Evolutionary conservation across 768 basidiomycete species (phyloP).

Genomic region (Postia placenta): DNA sequence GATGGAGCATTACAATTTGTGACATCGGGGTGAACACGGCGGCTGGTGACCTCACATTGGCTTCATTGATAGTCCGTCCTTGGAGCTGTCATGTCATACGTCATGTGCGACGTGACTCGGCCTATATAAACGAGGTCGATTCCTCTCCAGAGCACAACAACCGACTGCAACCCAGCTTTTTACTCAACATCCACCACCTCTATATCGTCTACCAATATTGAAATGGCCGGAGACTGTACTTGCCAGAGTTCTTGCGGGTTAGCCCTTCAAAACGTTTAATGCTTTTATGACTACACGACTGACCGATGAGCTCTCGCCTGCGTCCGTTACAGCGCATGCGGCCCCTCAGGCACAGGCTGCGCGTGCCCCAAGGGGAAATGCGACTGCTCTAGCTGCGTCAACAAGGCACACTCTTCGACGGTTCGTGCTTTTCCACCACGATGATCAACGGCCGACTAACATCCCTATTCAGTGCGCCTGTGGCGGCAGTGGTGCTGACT

Average conservation of each 20-base stretch:
- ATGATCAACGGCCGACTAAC: not conserved
- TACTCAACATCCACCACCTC: not conserved
- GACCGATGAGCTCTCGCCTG: not conserved
- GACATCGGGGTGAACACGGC: too few relatives aligned
- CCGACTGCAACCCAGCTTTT: not conserved
- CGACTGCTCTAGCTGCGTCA: constrained; percentile 24
- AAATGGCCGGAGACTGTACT: constrained; percentile 23
- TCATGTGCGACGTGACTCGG: not conserved
- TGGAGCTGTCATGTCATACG: not conserved
- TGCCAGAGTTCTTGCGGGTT: constrained; percentile 26
- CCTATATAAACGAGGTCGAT: not conserved
- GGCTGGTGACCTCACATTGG: too few relatives aligned
- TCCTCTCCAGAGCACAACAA: not conserved
- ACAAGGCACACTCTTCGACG: constrained; percentile 19
- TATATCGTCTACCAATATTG: not conserved
- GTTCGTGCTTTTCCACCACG: not conserved
- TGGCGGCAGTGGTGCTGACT: constrained; percentile 1
- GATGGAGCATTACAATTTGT: too few relatives aligned
- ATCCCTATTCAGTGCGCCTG: not conserved
- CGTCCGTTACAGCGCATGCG: constrained; percentile 21
- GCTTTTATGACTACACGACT: not conserved
- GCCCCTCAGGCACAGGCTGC: constrained; percentile 26
- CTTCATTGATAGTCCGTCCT: too few relatives aligned
- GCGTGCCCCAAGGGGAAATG: constrained; percentile 25
- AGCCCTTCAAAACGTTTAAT: constrained; percentile 1